Base-by-base conservation (phyloP, 2,329 filamentous ascomycete genomes). In the Phialophora expanda region DNA sequence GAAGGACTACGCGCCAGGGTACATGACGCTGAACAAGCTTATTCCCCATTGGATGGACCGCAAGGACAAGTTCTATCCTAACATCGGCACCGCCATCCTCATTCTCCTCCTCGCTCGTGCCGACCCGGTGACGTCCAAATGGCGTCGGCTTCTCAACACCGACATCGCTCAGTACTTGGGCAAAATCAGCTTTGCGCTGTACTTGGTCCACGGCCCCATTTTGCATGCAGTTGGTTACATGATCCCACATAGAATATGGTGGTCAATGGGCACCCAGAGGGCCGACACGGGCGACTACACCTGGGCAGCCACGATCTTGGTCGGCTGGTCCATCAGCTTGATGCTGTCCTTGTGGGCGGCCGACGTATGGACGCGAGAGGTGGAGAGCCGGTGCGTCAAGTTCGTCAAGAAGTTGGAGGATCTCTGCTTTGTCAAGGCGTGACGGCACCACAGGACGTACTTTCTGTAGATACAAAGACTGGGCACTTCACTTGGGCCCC, bases 311-410 rank as follows among this genome's bases (percentile, higher is more conserved):
- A 79, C 77, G 0, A 77, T 80, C 55, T 57, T 78, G 2, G 72
- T 80, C 30, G 79, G 78, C 20, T 81, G 79, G 78, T 51, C 72
- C 14, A 76, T 80, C 57, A 80, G 78, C 64, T 70, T 81, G 12
- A 72, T 76, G 6, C 62, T 80, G 30, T 75, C 83, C 0, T 77
- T 88, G 5, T 88, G 85, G 81, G 78, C 81, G 4, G 83, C 84
- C 1, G 86, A 89, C 74, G 64, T 89, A 3, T 88, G 70, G 71
- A 66, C 59, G 7, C 56, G 70, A 30, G 71, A 73, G 60, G 68
- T 73, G 6, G 71, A 73, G 50, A 62, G 67, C 22, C 53, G 70
- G 20, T 71, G 71, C 60, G 67, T 69, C 48, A 70, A 71, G 59
- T 46, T 57, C 14, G 68, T 70, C 12, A 73, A 71, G 65, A 69